Conservation (phyloP, 2,329 filamentous ascomycete species). For the Chrysoporthe austroafricana region DNA sequence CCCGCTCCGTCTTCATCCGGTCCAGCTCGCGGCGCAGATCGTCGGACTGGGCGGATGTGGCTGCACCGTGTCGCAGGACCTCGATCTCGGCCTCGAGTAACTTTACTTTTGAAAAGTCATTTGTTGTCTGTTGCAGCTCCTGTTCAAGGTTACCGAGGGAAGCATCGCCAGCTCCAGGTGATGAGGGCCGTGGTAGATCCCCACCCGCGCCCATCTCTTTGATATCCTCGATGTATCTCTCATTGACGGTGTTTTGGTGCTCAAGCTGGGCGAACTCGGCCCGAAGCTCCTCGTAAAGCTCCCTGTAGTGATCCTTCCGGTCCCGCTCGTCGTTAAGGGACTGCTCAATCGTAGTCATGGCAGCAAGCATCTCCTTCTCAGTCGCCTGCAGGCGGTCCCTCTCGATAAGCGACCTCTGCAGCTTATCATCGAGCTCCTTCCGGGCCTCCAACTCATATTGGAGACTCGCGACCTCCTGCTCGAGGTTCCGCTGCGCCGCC, state of each 20-base stretch:
- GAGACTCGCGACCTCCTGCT: constrained; percentile 59
- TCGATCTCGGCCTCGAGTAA: constrained; percentile 66
- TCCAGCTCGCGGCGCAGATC: constrained; percentile 27
- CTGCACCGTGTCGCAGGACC: constrained; percentile 51
- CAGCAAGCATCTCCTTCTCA: constrained; percentile 37
- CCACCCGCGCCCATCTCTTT: constrained; percentile 56
- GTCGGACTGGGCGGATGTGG: constrained; percentile 20
- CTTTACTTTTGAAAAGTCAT: constrained; percentile 31
- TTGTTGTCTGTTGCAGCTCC: constrained; percentile 57
- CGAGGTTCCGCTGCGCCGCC: constrained; percentile 58
- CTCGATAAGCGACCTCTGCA: constrained; percentile 34
- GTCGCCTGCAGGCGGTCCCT: constrained; percentile 39
- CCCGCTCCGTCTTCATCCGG: constrained; percentile 34
- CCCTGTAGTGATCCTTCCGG: constrained; percentile 34
- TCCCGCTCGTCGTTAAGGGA: constrained; percentile 35
- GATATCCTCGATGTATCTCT: constrained; percentile 60
- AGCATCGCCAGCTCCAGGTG: constrained; percentile 17
- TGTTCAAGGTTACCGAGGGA: constrained; percentile 56
- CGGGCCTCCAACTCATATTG: constrained; percentile 56
- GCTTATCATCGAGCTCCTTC: constrained; percentile 41
- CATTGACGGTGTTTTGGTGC: constrained; percentile 52
- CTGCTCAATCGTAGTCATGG: constrained; percentile 30
- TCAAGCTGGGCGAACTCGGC: constrained; percentile 46
- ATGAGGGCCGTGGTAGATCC: constrained; percentile 23
- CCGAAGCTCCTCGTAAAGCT: constrained; percentile 40